Evolutionary conservation across 257 asterid genomes (phyloP).

Genomic region (Primulina tabacum): DNA sequence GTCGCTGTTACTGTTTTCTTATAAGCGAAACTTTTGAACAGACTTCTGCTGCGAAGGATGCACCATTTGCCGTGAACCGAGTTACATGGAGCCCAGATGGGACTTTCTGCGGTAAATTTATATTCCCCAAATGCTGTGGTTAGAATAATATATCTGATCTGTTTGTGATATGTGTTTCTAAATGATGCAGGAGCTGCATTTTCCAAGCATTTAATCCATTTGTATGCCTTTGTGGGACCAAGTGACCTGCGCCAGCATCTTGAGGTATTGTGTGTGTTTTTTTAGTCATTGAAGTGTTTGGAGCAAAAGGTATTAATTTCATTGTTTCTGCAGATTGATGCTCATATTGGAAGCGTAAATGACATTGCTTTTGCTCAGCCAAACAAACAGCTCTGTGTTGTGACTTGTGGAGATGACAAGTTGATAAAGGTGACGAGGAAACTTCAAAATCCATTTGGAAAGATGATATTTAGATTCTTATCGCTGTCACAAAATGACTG

Average conservation of each 20-base stretch:
- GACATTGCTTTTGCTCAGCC: constrained; percentile 96
- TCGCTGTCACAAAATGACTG: constrained; percentile 24
- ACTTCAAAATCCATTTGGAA: constrained; percentile 12
- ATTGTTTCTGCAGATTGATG: constrained; percentile 69
- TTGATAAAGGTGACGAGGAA: constrained; percentile 63
- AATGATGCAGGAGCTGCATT: constrained; percentile 85
- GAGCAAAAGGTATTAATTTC: constrained; percentile 21
- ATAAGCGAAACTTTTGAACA: constrained; percentile 40
- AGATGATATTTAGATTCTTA: constrained; percentile 10
- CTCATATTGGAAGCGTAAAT: constrained; percentile 87
- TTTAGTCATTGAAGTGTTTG: constrained; percentile 19
- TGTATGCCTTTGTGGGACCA: constrained; percentile 78
- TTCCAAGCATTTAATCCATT: constrained; percentile 84
- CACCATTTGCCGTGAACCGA: constrained; percentile 74
- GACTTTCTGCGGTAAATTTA: constrained; percentile 63
- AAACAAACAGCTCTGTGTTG: constrained; percentile 83
- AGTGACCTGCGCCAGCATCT: constrained; percentile 83
- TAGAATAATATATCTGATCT: constrained; percentile 15
- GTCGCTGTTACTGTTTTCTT: constrained; percentile 19
- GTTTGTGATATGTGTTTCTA: constrained; percentile 27
- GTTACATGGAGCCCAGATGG: constrained; percentile 99
- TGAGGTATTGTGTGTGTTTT: constrained; percentile 51
- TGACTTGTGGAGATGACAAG: constrained; percentile 97
- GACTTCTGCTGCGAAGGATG: constrained; percentile 89
- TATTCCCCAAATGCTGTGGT: constrained; percentile 11